A percentile compares a stretch with the other conserved stretches of the same genome.
These are phyloP conservation scores for Chalciporus sphaerocephalus DNA, from an alignment of 768 basidiomycete species.

Conservation along the genomic window DNA sequence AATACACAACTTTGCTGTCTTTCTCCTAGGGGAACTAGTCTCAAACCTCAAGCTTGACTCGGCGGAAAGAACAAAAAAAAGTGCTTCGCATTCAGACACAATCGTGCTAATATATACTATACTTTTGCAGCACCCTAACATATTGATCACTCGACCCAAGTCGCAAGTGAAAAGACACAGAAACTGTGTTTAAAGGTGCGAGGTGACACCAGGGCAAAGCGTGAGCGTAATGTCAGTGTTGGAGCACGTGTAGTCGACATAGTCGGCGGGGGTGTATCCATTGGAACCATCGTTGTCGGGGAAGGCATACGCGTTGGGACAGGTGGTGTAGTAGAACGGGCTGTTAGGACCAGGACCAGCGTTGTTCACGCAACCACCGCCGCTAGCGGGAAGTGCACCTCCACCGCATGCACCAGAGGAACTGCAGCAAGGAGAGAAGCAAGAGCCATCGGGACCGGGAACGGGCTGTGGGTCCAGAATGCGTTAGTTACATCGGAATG, in stretches of 20 bases:
- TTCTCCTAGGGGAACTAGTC: too few relatives aligned
- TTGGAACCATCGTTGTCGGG: constrained; percentile 29
- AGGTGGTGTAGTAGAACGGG: constrained; percentile 25
- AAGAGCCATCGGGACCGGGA: constrained; percentile 22
- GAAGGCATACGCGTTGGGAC: constrained; percentile 32
- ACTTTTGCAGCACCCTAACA: too few relatives aligned
- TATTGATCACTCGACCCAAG: too few relatives aligned
- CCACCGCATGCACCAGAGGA: constrained; percentile 24
- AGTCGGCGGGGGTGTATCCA: constrained; percentile 26
- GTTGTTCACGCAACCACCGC: constrained; percentile 27
- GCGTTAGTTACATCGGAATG: too few relatives aligned
- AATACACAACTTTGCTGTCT: too few relatives aligned
- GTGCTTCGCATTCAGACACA: too few relatives aligned
- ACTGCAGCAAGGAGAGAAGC: constrained; percentile 30
- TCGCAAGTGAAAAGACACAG: too few relatives aligned
- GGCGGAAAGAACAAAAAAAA: too few relatives aligned
- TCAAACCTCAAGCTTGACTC: too few relatives aligned
- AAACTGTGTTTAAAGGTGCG: too few relatives aligned
- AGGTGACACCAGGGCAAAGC: constrained; percentile 27
- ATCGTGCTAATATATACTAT: too few relatives aligned
- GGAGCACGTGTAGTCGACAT: constrained; percentile 26
- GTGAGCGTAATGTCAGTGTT: constrained; percentile 29
- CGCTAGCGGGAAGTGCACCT: constrained; percentile 25
- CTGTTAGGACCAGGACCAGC: constrained; percentile 31
- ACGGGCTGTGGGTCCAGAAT: constrained; percentile 23